These are phyloP conservation scores for Mycothermus thermophilus DNA, from an alignment of 495 filamentous ascomycete genomes.

Conservation along the genomic window DNA sequence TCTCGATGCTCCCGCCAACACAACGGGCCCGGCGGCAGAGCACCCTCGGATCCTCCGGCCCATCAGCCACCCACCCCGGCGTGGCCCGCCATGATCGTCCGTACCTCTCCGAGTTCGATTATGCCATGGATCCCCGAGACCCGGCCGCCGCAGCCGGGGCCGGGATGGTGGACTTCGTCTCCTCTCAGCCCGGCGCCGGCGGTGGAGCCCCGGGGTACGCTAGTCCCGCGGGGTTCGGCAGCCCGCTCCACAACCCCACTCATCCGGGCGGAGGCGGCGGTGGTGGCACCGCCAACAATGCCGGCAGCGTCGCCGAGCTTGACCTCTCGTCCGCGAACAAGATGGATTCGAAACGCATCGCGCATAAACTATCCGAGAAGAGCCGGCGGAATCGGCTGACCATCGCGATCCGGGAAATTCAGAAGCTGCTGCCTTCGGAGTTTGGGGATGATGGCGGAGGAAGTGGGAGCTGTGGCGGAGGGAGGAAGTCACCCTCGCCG, in stretches of 20 bases:
- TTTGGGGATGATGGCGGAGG: background rate
- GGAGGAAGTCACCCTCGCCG: too few species aligned
- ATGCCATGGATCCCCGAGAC: slow-evolving; percentile 5
- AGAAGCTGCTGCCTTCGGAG: slow-evolving; percentile 16
- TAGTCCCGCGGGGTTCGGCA: too few species aligned
- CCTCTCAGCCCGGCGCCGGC: too few species aligned
- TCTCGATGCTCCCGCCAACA: background rate
- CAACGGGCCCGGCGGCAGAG: slow-evolving; percentile 6
- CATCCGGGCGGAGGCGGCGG: too few species aligned
- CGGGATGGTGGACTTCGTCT: too few species aligned
- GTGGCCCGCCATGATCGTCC: background rate
- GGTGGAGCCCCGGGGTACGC: too few species aligned
- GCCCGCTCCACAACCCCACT: too few species aligned
- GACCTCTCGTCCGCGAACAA: slow-evolving; percentile 9
- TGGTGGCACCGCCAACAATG: background rate
- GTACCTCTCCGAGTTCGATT: background rate
- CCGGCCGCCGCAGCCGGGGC: background rate
- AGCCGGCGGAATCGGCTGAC: slow-evolving; percentile 17
- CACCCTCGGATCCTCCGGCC: slow-evolving; percentile 6
- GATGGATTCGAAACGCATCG: slow-evolving; percentile 15
- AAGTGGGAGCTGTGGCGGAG: too few species aligned
- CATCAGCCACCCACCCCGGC: background rate
- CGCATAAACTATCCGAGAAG: slow-evolving; percentile 25
- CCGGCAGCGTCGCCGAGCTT: background rate
- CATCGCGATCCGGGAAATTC: slow-evolving; percentile 20